These are phyloP conservation scores for Vitis hybrid DNA, from an alignment of 177 flowering plant species.

Conservation along the genomic window DNA sequence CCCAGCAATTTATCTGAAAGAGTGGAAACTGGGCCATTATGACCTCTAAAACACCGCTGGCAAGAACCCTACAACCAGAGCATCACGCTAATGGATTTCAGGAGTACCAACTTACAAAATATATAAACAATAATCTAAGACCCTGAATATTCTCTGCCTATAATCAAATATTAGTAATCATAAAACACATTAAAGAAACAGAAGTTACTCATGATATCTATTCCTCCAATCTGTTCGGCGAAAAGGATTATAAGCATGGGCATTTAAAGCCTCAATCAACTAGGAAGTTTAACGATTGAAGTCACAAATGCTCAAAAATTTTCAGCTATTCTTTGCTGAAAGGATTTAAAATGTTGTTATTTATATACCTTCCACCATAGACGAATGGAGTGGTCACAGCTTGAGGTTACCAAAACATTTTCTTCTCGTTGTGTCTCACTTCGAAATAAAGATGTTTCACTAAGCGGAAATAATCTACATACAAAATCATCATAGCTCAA, in stretches of 20 bases:
- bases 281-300: neutral
- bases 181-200: too few relatives aligned
- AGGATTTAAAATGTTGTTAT: neutral
- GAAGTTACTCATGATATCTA: too few relatives aligned
- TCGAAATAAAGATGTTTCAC: conserved; percentile 43
- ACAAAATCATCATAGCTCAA: conserved; percentile 3
- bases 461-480: conserved; percentile 50
- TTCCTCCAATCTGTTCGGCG: too few relatives aligned
- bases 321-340: neutral
- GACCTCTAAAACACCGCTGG: conserved; percentile 59
- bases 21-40: conserved; percentile 54
- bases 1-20: conserved; percentile 62
- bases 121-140: neutral
- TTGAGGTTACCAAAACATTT: conserved; percentile 60
- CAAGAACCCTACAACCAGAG: conserved; percentile 42
- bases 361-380: conserved; percentile 73
- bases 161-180: neutral
- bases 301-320: neutral
- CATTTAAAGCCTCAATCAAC: neutral
- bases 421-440: conserved; percentile 33
- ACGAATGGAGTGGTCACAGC: conserved; percentile 66
- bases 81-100: neutral
- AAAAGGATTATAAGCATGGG: neutral
- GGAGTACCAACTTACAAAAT: neutral
- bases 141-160: neutral